Base-by-base conservation (phyloP, 1,284 basidiomycete species). In the Chondrostereum purpureum region DNA sequence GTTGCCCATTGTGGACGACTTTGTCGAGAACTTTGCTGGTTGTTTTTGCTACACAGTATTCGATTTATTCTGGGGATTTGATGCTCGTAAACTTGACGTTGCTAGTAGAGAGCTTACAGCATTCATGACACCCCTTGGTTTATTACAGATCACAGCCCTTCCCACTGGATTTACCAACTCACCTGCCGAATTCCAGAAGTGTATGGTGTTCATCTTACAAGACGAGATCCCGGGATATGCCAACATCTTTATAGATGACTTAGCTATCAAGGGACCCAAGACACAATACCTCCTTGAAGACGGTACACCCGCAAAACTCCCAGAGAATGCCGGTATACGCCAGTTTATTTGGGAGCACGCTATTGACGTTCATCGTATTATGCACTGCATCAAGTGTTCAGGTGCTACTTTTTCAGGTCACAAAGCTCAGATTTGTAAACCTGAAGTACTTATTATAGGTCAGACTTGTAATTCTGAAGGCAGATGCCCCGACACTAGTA, bases 301-400 rank as follows among this genome's bases (percentile, higher is more conserved):
- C n/a, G 55, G 57, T 2, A 31, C 24, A 2, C 50, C 44, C 12
- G 53, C 58, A 40, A 43, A 44, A 3, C 34, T 58, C 1, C 33
- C 46, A 5, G 53, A 52, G 18, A 59, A 59, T 34, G 47, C 48
- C 11, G 49, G 47, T 1, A 65, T 70, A 11, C 36, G 62, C 4
- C 34, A 57, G 3, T 69, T 67, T 44, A 53, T 68, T 1, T 67
- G 57, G 60, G 62, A 66, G 54, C 63, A 68, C 51, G 47, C 57
- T 0, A 10, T 49, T 5, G 58, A 58, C 39, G 52, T 59, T 27
- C 48, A 21, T 47, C 22, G 5, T 6, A 14, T 38, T 39, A 40
- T 33, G 27, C 27, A 33, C 27, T n/a, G 27, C 10, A 33, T 33
- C 27, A n/a, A n/a, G 10, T 33, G 27, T 33, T 10, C 27, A n/a